Base-by-base conservation (phyloP, 2,329 filamentous ascomycete genomes). In the Fusarium sp. region DNA sequence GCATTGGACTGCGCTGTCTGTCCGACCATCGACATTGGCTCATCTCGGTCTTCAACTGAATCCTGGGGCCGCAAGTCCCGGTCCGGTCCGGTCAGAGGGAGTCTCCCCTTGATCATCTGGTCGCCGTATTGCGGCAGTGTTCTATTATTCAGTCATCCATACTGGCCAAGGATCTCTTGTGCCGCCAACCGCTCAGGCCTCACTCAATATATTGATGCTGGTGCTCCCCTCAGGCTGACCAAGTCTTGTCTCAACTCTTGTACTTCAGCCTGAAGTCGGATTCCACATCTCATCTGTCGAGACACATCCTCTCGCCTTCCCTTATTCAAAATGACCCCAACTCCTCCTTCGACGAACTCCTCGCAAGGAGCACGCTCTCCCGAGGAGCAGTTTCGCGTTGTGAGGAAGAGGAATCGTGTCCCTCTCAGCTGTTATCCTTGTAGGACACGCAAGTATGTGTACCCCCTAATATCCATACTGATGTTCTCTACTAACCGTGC, bases 391-490 rank as follows among this genome's bases (percentile, higher is more conserved):
- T 97, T 93, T 77, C 89, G 93, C 74, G 91, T 98, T 53, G 92
- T 98, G 64, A 91, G 95, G 72, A 97, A 97, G 84, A 89, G 95
- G 79, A 98, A 98, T 77, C 88, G 95, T 64, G 91, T 98, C 18
- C 95, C 95, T 49, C 85, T 98, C 52, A 98, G 94, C 76, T 98
- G 95, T 80, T 93, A 91, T 72, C 93, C 95, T 32, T 98, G 95
- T 81, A 88, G 95, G 78, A 92, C 95, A 76, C 90, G 95, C 83
- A 98, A 98, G 93, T 96, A 84, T n/a, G 73, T 72, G 83, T 87
- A 79, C 46, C 61, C 57, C 64, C 56, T 70, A 46, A 42, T 56
- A 22, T 24, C 51, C 42, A 68, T 56, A 14, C 18, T 22, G 18
- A n/a, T 45, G 54, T 18, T 43, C 18, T 51, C 46, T 56, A 75